Percentiles rank a stretch among this genome's conserved stretches.
Evolutionary conservation across 108 stramenopile genomes (phyloP).

Genomic region (Ochromonas danica): DNA sequence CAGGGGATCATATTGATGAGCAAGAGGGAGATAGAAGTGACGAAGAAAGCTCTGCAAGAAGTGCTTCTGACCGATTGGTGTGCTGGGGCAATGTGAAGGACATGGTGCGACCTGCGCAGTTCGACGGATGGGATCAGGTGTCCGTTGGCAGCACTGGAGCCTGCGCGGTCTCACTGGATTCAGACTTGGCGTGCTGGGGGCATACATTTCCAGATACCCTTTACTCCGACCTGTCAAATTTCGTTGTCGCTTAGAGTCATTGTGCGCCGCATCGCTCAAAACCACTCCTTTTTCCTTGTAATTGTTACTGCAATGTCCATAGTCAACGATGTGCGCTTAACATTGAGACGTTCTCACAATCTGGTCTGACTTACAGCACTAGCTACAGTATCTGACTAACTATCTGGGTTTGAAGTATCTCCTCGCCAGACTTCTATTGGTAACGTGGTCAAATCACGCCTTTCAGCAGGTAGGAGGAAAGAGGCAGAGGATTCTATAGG

Average conservation of each 20-base stretch:
- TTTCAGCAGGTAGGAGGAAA: too few relatives aligned
- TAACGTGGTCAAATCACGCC: too few relatives aligned
- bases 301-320: too few relatives aligned
- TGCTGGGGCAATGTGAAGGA: background rate
- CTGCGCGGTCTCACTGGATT: slow-evolving; percentile 6
- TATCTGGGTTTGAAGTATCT: too few relatives aligned
- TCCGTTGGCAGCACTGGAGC: background rate
- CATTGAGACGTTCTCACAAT: too few relatives aligned
- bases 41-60: background rate
- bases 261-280: too few relatives aligned
- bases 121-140: slow-evolving; percentile 4
- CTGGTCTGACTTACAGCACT: too few relatives aligned
- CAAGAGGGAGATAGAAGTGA: background rate
- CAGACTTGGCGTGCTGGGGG: background rate
- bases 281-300: too few relatives aligned
- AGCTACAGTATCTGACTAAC: too few relatives aligned
- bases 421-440: too few relatives aligned
- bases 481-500: too few relatives aligned
- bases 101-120: background rate
- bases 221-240: background rate
- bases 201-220: background rate
- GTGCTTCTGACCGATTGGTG: background rate
- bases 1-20: background rate
- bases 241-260: background rate
- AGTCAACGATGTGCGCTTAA: too few relatives aligned